Base-by-base conservation (phyloP, 2,329 filamentous ascomycete species). In the Fusarium abutilonis region DNA sequence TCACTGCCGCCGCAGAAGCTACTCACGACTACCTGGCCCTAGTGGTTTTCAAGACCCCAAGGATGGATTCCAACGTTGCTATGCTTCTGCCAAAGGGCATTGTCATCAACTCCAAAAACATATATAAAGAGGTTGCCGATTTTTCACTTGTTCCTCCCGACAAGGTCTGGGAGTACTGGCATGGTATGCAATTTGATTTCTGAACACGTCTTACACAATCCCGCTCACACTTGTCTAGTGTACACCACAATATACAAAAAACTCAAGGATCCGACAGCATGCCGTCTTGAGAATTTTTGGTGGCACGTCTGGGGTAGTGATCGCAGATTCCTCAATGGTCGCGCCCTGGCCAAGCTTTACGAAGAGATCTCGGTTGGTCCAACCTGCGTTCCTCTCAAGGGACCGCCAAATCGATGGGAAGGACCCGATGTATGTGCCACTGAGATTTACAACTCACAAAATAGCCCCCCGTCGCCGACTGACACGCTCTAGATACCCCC, bases 261-360 rank as follows among this genome's bases (percentile, higher is more conserved):
- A 64, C 78, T 87, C 29, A 78, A 81, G 56, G 85, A 88, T 65
- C 86, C 86, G n/a, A 88, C 84, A 4, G 84, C 85, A 26, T 82
- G 82, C 56, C 83, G 86, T 15, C 75, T 88, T 17, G 86, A 88
- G 69, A 85, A 87, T 67, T 87, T 87, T 64, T 89, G 86, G 86
- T 88, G 85, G 82, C 85, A 87, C 68, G 83, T 88, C 50, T 85
- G 84, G 80, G 85, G 85, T 31, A 88, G 86, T 64, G 77, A 86
- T 61, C 77, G 82, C 26, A 79, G 82, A 31, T 71, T 79, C 49
- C 76, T 87, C 43, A 82, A 83, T 42, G 86, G 83, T 35, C 76
- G 75, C 31, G 78, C 79, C 11, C 76, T 88, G 41, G 85, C 86
- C 53, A 79, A 74, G 58, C 74, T 87, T 6, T 88, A 84, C 65